Conservation (phyloP, 352 stramenopile species). For the Pythium aristosporum region DNA sequence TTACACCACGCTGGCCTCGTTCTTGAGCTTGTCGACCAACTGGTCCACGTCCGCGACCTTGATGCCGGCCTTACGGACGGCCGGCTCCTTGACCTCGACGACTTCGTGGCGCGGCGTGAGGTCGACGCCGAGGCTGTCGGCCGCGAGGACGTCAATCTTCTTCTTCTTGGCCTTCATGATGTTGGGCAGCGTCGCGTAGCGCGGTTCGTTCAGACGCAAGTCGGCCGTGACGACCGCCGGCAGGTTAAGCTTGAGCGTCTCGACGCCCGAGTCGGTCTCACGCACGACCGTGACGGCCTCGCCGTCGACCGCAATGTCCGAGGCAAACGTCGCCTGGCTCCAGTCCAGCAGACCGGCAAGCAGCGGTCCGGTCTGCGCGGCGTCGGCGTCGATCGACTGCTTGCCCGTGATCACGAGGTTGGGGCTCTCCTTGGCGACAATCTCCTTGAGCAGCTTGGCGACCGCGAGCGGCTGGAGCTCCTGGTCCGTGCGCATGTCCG, state of each 20-base stretch:
- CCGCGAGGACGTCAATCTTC: constrained; percentile 79
- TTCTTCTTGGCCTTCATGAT: constrained; percentile 99
- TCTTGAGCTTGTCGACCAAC: constrained; percentile 97
- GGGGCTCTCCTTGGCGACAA: constrained; percentile 92
- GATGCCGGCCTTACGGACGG: constrained; percentile 92
- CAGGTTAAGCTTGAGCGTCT: constrained; percentile 86
- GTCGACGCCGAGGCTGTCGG: constrained; percentile 75
- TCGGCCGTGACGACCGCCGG: constrained; percentile 98
- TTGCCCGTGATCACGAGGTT: constrained; percentile 98
- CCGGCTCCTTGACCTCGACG: constrained; percentile 91
- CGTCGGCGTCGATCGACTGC: constrained; percentile 92
- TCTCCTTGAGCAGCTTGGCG: constrained; percentile 94
- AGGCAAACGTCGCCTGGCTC: constrained; percentile 98
- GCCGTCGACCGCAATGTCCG: constrained; percentile 79
- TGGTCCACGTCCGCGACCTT: constrained; percentile 94
- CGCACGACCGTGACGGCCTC: constrained; percentile 83
- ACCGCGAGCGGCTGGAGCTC: constrained; percentile 97
- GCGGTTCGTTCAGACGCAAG: constrained; percentile 97
- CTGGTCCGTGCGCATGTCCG: constrained; percentile 96
- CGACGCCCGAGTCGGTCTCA: constrained; percentile 94
- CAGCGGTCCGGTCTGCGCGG: constrained; percentile 90
- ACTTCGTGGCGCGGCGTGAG: constrained; percentile 69
- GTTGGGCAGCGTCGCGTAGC: constrained; percentile 99
- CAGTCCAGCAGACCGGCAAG: constrained; percentile 96
- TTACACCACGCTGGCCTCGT: constrained; percentile 91